Conservation (phyloP, 73 alveolate species). For the Paramecium primaurelia region DNA sequence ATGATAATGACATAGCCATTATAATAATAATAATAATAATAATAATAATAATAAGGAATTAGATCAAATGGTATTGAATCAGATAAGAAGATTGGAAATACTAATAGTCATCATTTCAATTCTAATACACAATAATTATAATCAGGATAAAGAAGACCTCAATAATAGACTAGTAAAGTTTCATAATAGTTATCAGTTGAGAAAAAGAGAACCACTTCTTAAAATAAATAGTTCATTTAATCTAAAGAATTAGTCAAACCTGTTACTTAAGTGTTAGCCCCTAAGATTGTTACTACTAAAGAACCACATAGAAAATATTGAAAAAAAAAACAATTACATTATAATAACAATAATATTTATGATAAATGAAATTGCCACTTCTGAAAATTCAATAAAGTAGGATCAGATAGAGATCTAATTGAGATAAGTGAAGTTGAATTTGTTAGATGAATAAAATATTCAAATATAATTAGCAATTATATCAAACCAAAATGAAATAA, state of each 20-base stretch:
- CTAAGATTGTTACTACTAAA: constrained; percentile 30
- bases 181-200: constrained; percentile 16
- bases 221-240: neutral
- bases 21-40: neutral
- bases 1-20: neutral
- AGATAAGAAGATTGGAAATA: neutral
- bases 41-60: neutral
- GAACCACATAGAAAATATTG: constrained; percentile 35
- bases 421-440: neutral
- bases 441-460: neutral
- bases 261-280: neutral
- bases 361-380: neutral
- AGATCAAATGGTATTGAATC: neutral
- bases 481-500: neutral
- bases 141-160: neutral
- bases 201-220: constrained; percentile 12
- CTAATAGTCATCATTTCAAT: neutral
- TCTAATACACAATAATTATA: neutral
- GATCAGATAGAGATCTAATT: neutral
- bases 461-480: neutral
- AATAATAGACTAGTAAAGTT: neutral
- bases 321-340: neutral
- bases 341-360: neutral
- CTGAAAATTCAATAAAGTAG: neutral
- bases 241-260: neutral